phyloP scores from a whole-genome alignment of 2,329 filamentous ascomycete species.

The Arthrobotrys megalospora region DNA sequence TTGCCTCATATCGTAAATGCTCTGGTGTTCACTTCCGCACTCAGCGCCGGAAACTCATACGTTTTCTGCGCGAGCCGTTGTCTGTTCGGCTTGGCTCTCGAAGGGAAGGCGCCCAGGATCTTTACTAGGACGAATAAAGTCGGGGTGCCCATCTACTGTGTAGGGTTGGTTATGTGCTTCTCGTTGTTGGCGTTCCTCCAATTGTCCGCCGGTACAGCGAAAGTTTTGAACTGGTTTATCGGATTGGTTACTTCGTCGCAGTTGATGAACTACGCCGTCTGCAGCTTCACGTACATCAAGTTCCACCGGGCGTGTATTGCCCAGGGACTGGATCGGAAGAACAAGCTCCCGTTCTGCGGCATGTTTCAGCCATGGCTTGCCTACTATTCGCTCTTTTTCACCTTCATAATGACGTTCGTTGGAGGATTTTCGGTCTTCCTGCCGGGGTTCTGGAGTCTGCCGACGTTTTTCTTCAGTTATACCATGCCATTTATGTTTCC shows the following conservation, averaged over 20 bases:
- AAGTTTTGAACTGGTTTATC: slow-evolving; percentile 81
- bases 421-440: slow-evolving; percentile 84
- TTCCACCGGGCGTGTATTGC: slow-evolving; percentile 79
- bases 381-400: slow-evolving; percentile 76
- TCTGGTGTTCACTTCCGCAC: slow-evolving; percentile 78
- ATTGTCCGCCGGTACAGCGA: slow-evolving; percentile 76
- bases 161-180: slow-evolving; percentile 77
- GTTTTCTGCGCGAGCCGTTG: slow-evolving; percentile 79
- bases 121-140: slow-evolving; percentile 75
- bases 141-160: slow-evolving; percentile 83
- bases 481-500: slow-evolving; percentile 81
- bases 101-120: slow-evolving; percentile 76
- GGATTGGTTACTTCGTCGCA: slow-evolving; percentile 81
- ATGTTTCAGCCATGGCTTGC: slow-evolving; percentile 80
- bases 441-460: slow-evolving; percentile 77
- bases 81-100: slow-evolving; percentile 75
- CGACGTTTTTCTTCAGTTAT: slow-evolving; percentile 80
- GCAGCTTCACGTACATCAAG: slow-evolving; percentile 79
- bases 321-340: slow-evolving; percentile 77
- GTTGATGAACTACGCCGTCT: slow-evolving; percentile 80
- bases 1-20: slow-evolving; percentile 82
- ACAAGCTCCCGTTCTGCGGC: slow-evolving; percentile 79
- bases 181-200: slow-evolving; percentile 81
- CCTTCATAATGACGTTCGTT: slow-evolving; percentile 80
- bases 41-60: slow-evolving; percentile 79